Percentiles rank a stretch among this genome's conserved stretches.
phyloP scores from a whole-genome alignment of 805 yeast species.

The Lipomyces orientalis region DNA sequence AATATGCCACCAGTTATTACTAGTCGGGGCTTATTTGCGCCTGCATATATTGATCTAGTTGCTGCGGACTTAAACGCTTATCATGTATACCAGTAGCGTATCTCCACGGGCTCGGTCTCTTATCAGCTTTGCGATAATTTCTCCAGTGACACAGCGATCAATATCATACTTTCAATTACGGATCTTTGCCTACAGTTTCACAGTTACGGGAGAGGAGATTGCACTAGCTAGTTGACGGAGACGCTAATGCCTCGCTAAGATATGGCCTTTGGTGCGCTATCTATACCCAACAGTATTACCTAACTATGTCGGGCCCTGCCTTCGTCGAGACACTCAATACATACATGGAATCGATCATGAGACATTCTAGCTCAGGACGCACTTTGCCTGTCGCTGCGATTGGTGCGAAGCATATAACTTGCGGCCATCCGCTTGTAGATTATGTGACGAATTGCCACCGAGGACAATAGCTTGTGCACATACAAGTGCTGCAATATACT shows the following conservation, averaged over 20 bases:
- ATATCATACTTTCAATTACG: slow-evolving; percentile 3
- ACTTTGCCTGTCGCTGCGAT: background rate
- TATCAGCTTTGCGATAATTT: slow-evolving; percentile 6
- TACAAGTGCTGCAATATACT: background rate
- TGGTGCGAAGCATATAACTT: slow-evolving; percentile 1
- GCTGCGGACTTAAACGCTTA: background rate
- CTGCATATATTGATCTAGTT: slow-evolving; percentile 5
- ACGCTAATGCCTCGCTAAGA: background rate
- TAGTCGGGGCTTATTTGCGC: background rate
- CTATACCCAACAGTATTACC: too few species aligned
- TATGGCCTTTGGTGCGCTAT: background rate
- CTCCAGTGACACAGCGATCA: background rate
- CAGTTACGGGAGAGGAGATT: background rate
- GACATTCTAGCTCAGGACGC: background rate
- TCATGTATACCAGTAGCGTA: background rate
- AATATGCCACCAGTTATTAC: background rate
- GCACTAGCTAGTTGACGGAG: background rate
- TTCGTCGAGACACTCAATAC: background rate
- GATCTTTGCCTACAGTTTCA: background rate
- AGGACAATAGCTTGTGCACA: background rate
- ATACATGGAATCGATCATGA: background rate
- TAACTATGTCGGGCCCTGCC: background rate
- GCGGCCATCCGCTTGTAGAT: background rate
- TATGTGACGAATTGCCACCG: background rate
- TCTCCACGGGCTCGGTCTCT: slow-evolving; percentile 4